phyloP scores from a whole-genome alignment of 2,329 filamentous ascomycete genomes.

The Alternaria sp. region DNA sequence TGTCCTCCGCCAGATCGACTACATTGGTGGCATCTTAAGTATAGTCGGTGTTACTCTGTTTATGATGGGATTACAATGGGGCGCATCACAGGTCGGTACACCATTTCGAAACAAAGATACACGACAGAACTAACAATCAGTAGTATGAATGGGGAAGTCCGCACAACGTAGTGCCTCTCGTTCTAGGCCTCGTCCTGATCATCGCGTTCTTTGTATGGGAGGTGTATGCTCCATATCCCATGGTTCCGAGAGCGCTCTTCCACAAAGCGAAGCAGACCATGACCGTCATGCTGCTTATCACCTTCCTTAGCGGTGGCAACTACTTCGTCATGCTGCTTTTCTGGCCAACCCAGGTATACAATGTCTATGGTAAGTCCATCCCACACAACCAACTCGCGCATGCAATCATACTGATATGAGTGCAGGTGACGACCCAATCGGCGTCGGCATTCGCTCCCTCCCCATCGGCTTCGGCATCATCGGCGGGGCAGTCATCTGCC shows the following conservation, averaged over 20 bases:
- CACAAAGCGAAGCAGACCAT: slow-evolving; percentile 44
- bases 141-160: slow-evolving; percentile 65
- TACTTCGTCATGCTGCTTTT: slow-evolving; percentile 49
- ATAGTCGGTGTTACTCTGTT: slow-evolving; percentile 44
- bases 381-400: too few species aligned
- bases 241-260: slow-evolving; percentile 53
- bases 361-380: slow-evolving; percentile 42
- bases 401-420: slow-evolving; percentile 9
- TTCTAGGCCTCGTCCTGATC: slow-evolving; percentile 61
- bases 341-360: slow-evolving; percentile 48
- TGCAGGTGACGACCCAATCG: slow-evolving; percentile 65
- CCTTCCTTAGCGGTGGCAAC: slow-evolving; percentile 47
- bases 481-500: slow-evolving; percentile 65
- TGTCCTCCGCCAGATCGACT: slow-evolving; percentile 44
- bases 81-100: slow-evolving; percentile 45
- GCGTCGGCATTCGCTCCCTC: slow-evolving; percentile 70
- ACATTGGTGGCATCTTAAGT: slow-evolving; percentile 43
- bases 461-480: slow-evolving; percentile 72
- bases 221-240: slow-evolving; percentile 54
- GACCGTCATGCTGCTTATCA: slow-evolving; percentile 47
- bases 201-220: slow-evolving; percentile 62
- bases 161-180: slow-evolving; percentile 64
- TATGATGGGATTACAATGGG: slow-evolving; percentile 53
- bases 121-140: slow-evolving; percentile 55
- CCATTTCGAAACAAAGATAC: background rate